Base-by-base conservation (phyloP, 176 grass and related monocot genomes). In the Cenchrus fungigraminus region DNA sequence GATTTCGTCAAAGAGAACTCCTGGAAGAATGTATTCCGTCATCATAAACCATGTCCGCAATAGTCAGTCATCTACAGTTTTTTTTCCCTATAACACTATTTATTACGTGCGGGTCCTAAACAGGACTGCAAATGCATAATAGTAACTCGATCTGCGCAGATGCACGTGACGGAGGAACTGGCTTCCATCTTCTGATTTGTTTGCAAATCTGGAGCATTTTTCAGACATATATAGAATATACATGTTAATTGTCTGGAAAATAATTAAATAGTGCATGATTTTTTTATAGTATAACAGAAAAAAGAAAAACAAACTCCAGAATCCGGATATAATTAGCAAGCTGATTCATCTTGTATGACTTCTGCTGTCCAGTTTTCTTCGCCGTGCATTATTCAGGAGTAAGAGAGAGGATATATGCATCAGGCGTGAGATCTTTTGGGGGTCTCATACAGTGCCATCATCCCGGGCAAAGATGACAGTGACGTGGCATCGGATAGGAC, bases 1-100 rank as follows among this genome's bases (percentile, higher is more conserved):
- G 22, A 25, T 25, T 25, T 25, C 22, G 84, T 87, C 77, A 80
- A 47, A 65, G 77, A 56, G 47, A 80, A 29, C 32, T 19, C 12
- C 19, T 45, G 4, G 58, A 15, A 54, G 68, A 81, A 57, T 74
- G 78, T 17, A 25, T 67, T 34, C 22, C 15, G 70, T 81, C 22
- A 25, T 25, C 60, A 68, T 5, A 76, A 58, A 74, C 5, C 17
- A 68, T 14, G 47, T 6, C 20, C 60, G 20, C 25, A 28, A 12
- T 20, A 25, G 84, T 25, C 22, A 25, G 22, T 86, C 56, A 19
- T 72, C 22, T 25, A 25, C 22, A 25, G 22, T 25, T 25, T 25
- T 25, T 32, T 32, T 32, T 32, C 2, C 2, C 31, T 32, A 32
- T 32, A 32, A 32, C 31, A 32, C 31, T 32, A 32, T 32, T 32